A percentile compares a stretch with the other conserved stretches of the same genome.
These are phyloP conservation scores for Eutypa lata DNA, from an alignment of 2,329 filamentous ascomycete genomes.

Conservation along the genomic window DNA sequence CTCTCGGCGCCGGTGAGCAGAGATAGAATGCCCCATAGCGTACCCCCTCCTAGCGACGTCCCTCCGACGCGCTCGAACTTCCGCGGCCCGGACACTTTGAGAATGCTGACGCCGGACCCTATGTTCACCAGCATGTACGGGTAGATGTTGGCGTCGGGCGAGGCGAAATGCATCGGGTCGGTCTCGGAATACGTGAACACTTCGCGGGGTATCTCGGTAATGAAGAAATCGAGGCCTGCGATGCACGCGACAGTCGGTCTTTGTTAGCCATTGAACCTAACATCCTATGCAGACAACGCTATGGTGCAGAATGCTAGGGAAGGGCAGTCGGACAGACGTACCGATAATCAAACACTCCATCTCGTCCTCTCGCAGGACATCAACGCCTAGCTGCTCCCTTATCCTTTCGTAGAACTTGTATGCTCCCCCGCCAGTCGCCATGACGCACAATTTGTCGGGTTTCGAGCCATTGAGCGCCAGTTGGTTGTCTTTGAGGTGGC, in stretches of 20 bases:
- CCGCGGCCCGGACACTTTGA: constrained; percentile 89
- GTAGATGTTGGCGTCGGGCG: constrained; percentile 77
- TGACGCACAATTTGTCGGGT: constrained; percentile 75
- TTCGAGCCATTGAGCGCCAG: constrained; percentile 69
- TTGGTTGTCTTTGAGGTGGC: constrained; percentile 79
- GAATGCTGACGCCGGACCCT: constrained; percentile 92
- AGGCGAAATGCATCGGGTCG: constrained; percentile 85
- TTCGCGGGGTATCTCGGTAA: constrained; percentile 93
- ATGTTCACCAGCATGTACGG: constrained; percentile 98
- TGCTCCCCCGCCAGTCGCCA: constrained; percentile 93
- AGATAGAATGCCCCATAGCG: constrained; percentile 90
- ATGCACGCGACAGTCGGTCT: constrained; percentile 2
- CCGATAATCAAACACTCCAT: constrained; percentile 98
- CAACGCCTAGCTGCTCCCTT: constrained; percentile 75
- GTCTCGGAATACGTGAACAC: constrained; percentile 95
- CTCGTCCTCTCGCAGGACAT: constrained; percentile 90
- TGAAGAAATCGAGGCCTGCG: constrained; percentile 93
- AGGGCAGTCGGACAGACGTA: constrained; percentile 34
- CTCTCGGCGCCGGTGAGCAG: constrained; percentile 87
- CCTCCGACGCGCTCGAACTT: constrained; percentile 89
- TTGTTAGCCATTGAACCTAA: constrained; percentile 12
- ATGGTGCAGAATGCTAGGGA: not conserved
- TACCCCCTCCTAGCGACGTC: constrained; percentile 93
- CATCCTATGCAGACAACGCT: not conserved
- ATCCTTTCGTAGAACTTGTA: constrained; percentile 97